A percentile compares a stretch with the other conserved stretches of the same genome.
These are phyloP conservation scores for Ascochyta koolunga DNA, from an alignment of 2,329 filamentous ascomycete genomes.

Conservation along the genomic window DNA sequence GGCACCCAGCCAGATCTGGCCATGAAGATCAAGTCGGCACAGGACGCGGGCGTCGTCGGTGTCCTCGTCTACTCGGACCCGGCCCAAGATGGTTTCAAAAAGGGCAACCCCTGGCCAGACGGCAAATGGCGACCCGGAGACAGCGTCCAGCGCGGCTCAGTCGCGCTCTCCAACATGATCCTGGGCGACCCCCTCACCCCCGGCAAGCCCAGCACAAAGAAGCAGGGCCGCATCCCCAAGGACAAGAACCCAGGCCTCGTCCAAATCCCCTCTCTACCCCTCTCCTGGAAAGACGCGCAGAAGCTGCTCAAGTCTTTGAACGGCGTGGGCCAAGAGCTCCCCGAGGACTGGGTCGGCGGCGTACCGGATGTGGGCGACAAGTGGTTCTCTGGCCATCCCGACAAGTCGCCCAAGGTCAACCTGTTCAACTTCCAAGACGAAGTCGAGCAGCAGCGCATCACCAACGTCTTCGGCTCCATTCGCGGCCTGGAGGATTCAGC, in stretches of 20 bases:
- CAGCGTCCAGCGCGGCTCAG: constrained; percentile 80
- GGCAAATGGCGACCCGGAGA: constrained; percentile 82
- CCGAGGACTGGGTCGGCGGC: constrained; percentile 75
- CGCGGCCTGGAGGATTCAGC: constrained; percentile 80
- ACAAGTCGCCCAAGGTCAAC: constrained; percentile 75
- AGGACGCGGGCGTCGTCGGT: constrained; percentile 82
- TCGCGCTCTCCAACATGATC: constrained; percentile 81
- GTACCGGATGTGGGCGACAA: constrained; percentile 71
- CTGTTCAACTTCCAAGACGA: constrained; percentile 89
- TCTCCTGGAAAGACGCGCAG: constrained; percentile 89
- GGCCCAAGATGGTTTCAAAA: constrained; percentile 77
- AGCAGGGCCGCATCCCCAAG: constrained; percentile 68
- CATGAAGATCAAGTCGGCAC: constrained; percentile 88
- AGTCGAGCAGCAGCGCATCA: constrained; percentile 79
- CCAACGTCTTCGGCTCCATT: constrained; percentile 88
- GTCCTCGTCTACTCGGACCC: constrained; percentile 95
- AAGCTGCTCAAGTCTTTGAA: constrained; percentile 76
- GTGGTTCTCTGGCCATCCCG: constrained; percentile 82
- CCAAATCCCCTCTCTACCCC: constrained; percentile 85
- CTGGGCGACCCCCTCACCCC: constrained; percentile 92
- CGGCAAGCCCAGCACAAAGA: constrained; percentile 76
- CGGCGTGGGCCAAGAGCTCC: constrained; percentile 73
- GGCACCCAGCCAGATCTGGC: constrained; percentile 74
- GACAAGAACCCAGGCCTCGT: constrained; percentile 75
- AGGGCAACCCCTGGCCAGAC: constrained; percentile 74